Conservation (phyloP, 495 filamentous ascomycete genomes). For the Penicillium chermesinum region DNA sequence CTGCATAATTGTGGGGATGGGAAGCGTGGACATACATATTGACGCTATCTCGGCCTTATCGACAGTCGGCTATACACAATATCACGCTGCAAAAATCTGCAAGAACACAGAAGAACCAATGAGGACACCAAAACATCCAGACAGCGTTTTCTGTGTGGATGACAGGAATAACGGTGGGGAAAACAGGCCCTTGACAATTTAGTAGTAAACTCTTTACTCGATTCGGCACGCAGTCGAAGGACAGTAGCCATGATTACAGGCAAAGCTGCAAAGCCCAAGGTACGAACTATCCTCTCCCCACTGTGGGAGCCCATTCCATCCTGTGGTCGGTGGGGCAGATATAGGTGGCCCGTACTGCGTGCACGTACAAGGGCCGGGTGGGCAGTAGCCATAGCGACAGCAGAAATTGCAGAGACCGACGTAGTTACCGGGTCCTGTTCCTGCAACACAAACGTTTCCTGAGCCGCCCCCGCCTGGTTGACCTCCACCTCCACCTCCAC, state of each 20-base stretch:
- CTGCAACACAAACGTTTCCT: conserved; percentile 25
- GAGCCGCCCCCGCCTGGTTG: not conserved
- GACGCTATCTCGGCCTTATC: too few species aligned
- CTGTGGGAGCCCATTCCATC: conserved; percentile 25
- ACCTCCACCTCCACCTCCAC: not conserved
- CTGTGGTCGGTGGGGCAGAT: conserved; percentile 20
- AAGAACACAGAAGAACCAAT: too few species aligned
- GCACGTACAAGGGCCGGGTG: conserved; percentile 35
- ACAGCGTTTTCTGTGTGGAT: too few species aligned
- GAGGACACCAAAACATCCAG: too few species aligned
- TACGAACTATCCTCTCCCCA: conserved; percentile 31
- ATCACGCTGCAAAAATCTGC: not conserved
- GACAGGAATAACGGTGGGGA: too few species aligned
- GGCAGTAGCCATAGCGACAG: conserved; percentile 39
- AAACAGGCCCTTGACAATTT: too few species aligned
- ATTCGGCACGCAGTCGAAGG: conserved; percentile 32
- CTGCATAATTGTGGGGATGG: too few species aligned
- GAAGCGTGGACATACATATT: too few species aligned
- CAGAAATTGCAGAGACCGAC: conserved; percentile 37
- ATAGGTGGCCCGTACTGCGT: conserved; percentile 26
- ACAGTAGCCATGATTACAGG: conserved; percentile 40
- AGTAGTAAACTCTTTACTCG: too few species aligned
- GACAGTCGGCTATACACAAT: not conserved
- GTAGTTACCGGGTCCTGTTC: conserved; percentile 38
- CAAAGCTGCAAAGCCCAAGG: conserved; percentile 38